Base-by-base conservation (phyloP, 768 basidiomycete species). In the Tulasnella sp. region DNA sequence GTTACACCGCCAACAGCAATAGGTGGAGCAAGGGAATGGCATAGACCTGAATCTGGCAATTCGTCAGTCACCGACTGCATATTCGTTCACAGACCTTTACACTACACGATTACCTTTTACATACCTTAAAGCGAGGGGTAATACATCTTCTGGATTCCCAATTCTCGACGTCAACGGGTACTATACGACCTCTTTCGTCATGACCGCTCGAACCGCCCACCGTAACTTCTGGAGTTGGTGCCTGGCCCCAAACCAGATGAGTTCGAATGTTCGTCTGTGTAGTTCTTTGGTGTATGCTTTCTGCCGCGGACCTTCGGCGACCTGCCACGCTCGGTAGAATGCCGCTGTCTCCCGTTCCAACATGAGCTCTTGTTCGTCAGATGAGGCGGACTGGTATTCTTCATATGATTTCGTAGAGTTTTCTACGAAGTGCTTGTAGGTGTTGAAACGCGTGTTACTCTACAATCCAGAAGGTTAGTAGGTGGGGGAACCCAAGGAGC, bases 391-490 rank as follows among this genome's bases (percentile, higher is more conserved):
- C 2, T 72, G 29, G 23, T 59, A 37, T 34, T 68, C 7, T 72
- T 65, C 0, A 82, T 81, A 25, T 86, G 73, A 43, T n/a, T 41
- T 45, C 12, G 54, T 57, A 52, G 78, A 74, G 7, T 72, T 65
- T 11, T 87, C 72, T 19, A 80, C 71, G 8, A 77, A 74, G 21
- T 74, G 68, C 68, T 83, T 85, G 32, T 79, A 85, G 7, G 75
- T 73, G 65, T 86, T 80, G 65, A 88, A 90, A n/a, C 87, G 81
- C 8, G 75, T 72, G 66, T 91, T 91, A 66, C 78, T 85, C 88
- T 91, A 46, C 19, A 15, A 17, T 36, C 19, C 21, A 32, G 23
- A 23, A 35, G 12, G 31, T 1, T 63, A n/a, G 32, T 19, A 41
- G 32, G 34, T 45, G 39, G 12, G 6, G 25, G 60, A 55, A 60